Evolutionary conservation across 768 basidiomycete species (phyloP).

Genomic region (Auriscalpium vulgare): DNA sequence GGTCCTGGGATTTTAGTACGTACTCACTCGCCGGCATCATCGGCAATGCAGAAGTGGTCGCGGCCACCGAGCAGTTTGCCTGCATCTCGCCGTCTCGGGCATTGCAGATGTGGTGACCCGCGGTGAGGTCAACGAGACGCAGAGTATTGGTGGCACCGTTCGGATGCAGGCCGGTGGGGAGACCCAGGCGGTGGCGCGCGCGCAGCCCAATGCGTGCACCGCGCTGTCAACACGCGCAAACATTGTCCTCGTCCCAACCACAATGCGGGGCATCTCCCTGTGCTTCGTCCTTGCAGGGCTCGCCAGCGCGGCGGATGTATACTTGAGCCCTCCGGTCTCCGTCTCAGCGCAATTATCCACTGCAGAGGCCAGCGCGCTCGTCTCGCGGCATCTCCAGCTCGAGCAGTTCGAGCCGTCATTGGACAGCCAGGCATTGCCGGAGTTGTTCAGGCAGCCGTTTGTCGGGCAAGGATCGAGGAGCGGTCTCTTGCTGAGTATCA

Average conservation of each 20-base stretch:
- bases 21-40: no score
- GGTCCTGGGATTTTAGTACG: no score
- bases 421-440: slow-evolving; percentile 20
- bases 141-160: no score
- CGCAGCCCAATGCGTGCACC: background rate
- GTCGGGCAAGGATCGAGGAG: slow-evolving; percentile 48
- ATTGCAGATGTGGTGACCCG: no score
- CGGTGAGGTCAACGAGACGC: no score
- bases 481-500: slow-evolving; percentile 47
- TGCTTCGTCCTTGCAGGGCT: slow-evolving; percentile 4
- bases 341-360: background rate
- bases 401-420: slow-evolving; percentile 46
- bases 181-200: background rate
- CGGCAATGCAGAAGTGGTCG: no score
- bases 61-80: no score
- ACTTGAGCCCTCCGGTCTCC: slow-evolving; percentile 3
- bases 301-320: slow-evolving; percentile 10
- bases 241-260: background rate
- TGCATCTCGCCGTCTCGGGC: no score
- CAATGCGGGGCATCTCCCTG: slow-evolving; percentile 7
- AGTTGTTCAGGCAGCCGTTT: slow-evolving; percentile 31
- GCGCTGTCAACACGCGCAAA: background rate
- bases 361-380: slow-evolving; percentile 40
- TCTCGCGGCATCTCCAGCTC: slow-evolving; percentile 66
- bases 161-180: background rate